A percentile compares a stretch with the other conserved stretches of the same genome.
Evolutionary conservation across 495 filamentous ascomycete species (phyloP).

Genomic region (Trichoderma parareesei): DNA sequence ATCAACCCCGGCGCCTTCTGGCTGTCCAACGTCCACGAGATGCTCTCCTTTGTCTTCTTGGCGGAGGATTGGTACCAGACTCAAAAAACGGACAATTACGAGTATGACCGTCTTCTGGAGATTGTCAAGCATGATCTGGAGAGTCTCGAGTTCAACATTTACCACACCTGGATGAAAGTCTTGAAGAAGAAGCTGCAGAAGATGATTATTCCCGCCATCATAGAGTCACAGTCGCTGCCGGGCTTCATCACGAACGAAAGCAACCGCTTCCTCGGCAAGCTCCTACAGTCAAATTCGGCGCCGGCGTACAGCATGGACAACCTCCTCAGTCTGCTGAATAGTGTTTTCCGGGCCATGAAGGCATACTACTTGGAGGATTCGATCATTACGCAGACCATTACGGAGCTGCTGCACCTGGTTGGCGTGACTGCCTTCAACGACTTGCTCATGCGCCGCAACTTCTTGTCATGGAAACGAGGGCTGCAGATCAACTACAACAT

Average conservation of each 20-base stretch:
- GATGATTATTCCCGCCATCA: constrained; percentile 99
- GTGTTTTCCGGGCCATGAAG: constrained; percentile 97
- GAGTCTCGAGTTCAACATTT: constrained; percentile 99
- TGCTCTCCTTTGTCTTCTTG: constrained; percentile 98
- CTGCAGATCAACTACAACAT: constrained; percentile 99
- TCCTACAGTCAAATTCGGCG: constrained; percentile 75
- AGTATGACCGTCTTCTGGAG: constrained; percentile 94
- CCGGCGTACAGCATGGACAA: constrained; percentile 99
- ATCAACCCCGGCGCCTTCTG: constrained; percentile 98
- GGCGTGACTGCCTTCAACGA: constrained; percentile 99
- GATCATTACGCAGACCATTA: constrained; percentile 91
- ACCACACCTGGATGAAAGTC: constrained; percentile 99
- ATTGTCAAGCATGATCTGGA: constrained; percentile 99
- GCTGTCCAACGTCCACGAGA: constrained; percentile 98
- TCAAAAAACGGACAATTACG: constrained; percentile 98
- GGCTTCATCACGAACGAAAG: constrained; percentile 98
- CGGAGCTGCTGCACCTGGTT: constrained; percentile 86
- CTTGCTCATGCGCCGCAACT: constrained; percentile 93
- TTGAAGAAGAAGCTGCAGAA: constrained; percentile 97
- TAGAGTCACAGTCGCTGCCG: constrained; percentile 95
- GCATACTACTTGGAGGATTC: constrained; percentile 93
- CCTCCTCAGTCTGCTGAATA: constrained; percentile 89
- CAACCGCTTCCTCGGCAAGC: constrained; percentile 94
- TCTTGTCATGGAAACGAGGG: constrained; percentile 98
- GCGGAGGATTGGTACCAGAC: constrained; percentile 99